phyloP scores from a whole-genome alignment of 1,139 yeast species.

The Pichia sp. region DNA sequence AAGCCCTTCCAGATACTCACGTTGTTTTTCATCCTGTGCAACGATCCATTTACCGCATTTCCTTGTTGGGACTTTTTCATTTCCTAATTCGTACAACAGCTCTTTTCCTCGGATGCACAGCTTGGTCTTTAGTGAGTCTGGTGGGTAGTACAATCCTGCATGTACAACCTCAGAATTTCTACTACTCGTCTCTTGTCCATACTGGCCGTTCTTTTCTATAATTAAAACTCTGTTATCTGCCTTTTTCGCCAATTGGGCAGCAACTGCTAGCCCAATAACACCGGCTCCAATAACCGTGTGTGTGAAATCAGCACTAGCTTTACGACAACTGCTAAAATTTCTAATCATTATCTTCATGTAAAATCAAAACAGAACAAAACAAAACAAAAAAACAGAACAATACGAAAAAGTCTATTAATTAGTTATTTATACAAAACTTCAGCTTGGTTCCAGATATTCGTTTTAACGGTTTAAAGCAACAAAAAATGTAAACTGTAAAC shows the following conservation, averaged over 20 bases:
- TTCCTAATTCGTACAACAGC: constrained; percentile 44
- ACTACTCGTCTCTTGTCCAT: constrained; percentile 79
- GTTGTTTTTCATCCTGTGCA: constrained; percentile 66
- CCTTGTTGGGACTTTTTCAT: constrained; percentile 40
- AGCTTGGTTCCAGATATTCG: too few relatives aligned
- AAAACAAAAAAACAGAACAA: too few relatives aligned
- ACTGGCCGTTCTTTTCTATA: constrained; percentile 56
- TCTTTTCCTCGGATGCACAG: constrained; percentile 72
- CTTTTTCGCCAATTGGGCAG: constrained; percentile 54
- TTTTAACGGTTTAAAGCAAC: too few relatives aligned
- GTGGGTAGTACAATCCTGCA: constrained; percentile 82
- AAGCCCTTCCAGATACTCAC: constrained; percentile 49
- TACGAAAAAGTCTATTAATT: too few relatives aligned
- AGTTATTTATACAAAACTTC: too few relatives aligned
- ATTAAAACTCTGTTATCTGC: constrained; percentile 46
- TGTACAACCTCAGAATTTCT: constrained; percentile 90
- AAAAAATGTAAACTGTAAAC: too few relatives aligned
- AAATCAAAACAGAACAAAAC: too few relatives aligned
- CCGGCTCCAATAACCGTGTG: constrained; percentile 88
- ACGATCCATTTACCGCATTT: constrained; percentile 86
- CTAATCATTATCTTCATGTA: not conserved
- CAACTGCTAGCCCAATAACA: constrained; percentile 78
- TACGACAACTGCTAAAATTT: not conserved
- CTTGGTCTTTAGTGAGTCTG: constrained; percentile 55
- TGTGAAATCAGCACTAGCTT: constrained; percentile 49